Evolutionary conservation across 2,329 filamentous ascomycete genomes (phyloP).

Genomic region (Dothiorella sarmentorum): DNA sequence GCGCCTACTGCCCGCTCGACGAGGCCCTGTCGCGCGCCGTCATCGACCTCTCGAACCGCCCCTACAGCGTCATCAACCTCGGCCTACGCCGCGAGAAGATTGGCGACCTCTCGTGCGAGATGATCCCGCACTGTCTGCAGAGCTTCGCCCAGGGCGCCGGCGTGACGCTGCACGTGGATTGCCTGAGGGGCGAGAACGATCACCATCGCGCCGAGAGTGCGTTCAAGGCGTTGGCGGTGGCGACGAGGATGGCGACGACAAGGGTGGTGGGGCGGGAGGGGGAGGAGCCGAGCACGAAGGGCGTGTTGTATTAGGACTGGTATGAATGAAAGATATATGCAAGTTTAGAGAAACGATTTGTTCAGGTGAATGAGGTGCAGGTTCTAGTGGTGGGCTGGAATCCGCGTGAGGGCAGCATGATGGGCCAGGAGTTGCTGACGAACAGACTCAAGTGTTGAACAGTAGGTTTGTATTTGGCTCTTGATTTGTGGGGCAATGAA

Average conservation of each 20-base stretch:
- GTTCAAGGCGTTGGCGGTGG: conserved; percentile 93
- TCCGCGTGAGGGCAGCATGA: too few species aligned
- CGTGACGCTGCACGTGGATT: conserved; percentile 93
- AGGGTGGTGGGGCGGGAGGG: conserved; percentile 77
- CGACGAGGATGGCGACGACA: conserved; percentile 72
- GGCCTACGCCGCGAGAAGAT: conserved; percentile 89
- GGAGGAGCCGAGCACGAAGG: conserved; percentile 95
- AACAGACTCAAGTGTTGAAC: too few species aligned
- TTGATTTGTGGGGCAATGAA: too few species aligned
- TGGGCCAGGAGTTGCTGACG: too few species aligned
- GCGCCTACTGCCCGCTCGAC: conserved; percentile 89
- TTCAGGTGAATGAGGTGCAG: too few species aligned
- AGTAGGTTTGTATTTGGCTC: too few species aligned
- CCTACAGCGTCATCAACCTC: conserved; percentile 78
- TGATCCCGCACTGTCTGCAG: conserved; percentile 94
- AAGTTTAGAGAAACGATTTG: too few species aligned
- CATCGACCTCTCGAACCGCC: conserved; percentile 89
- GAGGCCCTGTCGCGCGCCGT: conserved; percentile 92
- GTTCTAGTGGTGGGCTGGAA: too few species aligned
- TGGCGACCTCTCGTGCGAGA: conserved; percentile 88
- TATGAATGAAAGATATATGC: too few species aligned
- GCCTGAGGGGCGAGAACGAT: conserved; percentile 85
- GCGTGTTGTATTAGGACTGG: conserved; percentile 60
- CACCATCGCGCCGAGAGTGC: conserved; percentile 95
- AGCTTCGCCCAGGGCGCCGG: conserved; percentile 89